Base-by-base conservation (phyloP, 305 asterid species). In the Fraxinus baroniana region DNA sequence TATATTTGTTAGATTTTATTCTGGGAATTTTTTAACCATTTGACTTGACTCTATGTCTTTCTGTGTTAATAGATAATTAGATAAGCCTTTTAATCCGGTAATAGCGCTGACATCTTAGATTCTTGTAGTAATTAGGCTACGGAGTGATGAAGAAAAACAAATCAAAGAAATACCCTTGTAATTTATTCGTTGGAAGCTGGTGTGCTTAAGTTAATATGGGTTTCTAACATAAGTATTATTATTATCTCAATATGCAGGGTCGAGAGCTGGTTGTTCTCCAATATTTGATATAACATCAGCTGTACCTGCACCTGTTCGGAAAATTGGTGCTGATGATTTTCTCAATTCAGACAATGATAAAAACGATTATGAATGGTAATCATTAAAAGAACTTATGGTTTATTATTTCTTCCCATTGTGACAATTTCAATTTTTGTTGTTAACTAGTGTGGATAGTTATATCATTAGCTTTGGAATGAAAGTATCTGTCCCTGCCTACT, bases 311-410 rank as follows among this genome's bases (percentile, higher is more conserved):
- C 89, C 94, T 64, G 86, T 78, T 41, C 91, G 94, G 73, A 96
- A 89, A 93, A 89, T 90, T 83, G 97, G 90, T 41, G 88, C 97
- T 35, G 99, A 92, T 36, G 98, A 96, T 84, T 92, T 96, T 84
- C 98, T 96, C 88, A 92, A 91, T 86, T 92, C 98, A 24, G 98
- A 94, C 87, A 94, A 90, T 83, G 98, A 96, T 89, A 96, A 96
- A 88, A 93, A 95, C 80, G 99, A 96, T 88, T 96, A 94, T 82
- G 98, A 96, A 78, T 96, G 99, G 99, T 96, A 92, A 86, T 71
- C 75, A 57, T 66, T 62, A 68, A 76, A 72, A 82, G 22, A 33
- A 74, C 46, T 74, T 26, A 52, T 82, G 78, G 28, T 8, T 30
- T 41, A 1, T 28, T 68, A 20, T 28, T 66, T 28, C 74, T 68